Evolutionary conservation across 805 yeast genomes (phyloP).

Genomic region (Metschnikowia chrysomelidarum): DNA sequence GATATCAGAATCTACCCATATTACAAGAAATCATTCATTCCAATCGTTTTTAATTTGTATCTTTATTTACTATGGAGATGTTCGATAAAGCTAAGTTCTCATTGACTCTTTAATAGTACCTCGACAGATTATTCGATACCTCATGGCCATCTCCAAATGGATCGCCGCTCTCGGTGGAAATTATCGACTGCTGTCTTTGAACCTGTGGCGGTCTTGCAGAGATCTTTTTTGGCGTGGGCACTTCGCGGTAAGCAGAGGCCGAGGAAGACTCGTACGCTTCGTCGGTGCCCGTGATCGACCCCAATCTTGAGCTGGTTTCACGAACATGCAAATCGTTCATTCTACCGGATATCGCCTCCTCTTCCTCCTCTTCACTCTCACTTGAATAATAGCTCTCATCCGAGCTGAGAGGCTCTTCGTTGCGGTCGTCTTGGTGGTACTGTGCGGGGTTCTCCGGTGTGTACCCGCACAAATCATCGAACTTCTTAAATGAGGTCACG

Average conservation of each 20-base stretch:
- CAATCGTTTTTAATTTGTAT: too few relatives aligned
- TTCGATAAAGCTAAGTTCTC: too few relatives aligned
- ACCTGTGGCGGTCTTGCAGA: slow-evolving; percentile 15
- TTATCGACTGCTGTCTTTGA: slow-evolving; percentile 24
- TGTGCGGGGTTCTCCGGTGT: slow-evolving; percentile 39
- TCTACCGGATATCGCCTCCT: slow-evolving; percentile 15
- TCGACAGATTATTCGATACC: slow-evolving; percentile 5
- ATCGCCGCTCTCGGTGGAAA: slow-evolving; percentile 29
- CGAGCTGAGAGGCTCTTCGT: slow-evolving; percentile 17
- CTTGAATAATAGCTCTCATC: slow-evolving; percentile 43
- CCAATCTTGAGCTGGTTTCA: slow-evolving; percentile 16
- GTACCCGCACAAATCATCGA: slow-evolving; percentile 54
- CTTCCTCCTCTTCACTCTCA: slow-evolving; percentile 38
- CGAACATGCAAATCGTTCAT: slow-evolving; percentile 12
- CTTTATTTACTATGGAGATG: too few relatives aligned
- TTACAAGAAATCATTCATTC: too few relatives aligned
- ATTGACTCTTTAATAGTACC: slow-evolving; percentile 4
- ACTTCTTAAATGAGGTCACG: slow-evolving; percentile 66
- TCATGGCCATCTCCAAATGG: slow-evolving; percentile 34
- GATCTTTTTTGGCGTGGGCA: slow-evolving; percentile 1
- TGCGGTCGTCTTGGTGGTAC: slow-evolving; percentile 19
- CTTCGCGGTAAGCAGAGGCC: neutral
- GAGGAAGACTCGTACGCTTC: slow-evolving; percentile 28
- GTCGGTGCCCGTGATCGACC: slow-evolving; percentile 21
- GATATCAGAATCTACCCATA: too few relatives aligned